Evolutionary conservation across 192 early-diverging fungal species (phyloP), one percentile per base, ranked within the genome.

Genomic region (Linnemannia zychae): DNA sequence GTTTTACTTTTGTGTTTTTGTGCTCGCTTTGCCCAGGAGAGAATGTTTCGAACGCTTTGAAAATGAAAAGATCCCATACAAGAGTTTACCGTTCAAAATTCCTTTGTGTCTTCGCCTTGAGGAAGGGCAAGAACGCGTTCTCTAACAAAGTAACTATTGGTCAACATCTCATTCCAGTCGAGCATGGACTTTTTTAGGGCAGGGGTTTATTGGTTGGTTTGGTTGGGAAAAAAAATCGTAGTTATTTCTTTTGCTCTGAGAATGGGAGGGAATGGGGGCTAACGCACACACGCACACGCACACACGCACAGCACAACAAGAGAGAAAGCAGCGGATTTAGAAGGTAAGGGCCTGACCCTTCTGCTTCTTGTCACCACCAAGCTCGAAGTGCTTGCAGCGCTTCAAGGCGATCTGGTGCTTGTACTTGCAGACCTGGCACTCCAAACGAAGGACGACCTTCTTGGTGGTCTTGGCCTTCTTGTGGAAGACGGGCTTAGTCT

Each of bases 381-480:
- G 95, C 92, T 99, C 98, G 88, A 99, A 99, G 96, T 98, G 97
- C 95, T 99, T 99, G 95, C 99, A 99, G 88, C 99, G 96, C 96
- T 99, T 99, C 90, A 99, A 89, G 79, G 96, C 90, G 48, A 97
- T 90, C 94, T 99, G 98, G 89, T 94, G 92, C 97, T 98, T 99
- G 96, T 97, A 97, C 96, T 99, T 99, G 95, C 99, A 99, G 81
- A 94, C 92, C 79, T 94, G 98, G 94, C 99, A 99, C 91, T 99
- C 98, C 47, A 99, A 92, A 94, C 97, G 96, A 81, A 99, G 95
- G 38, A 98, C 98, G 88, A 99, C 90, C 96, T 99, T 99, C 95
- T 99, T 99, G 92, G 97, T 99, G 83, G 99, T 99, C 96, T 99
- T 99, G 89, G 97, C 99, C 96, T 99, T 99, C 95, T 99, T 99